A percentile compares a stretch with the other conserved stretches of the same genome.
phyloP scores from a whole-genome alignment of 345 rosid species.

The Salix suchowensis region DNA sequence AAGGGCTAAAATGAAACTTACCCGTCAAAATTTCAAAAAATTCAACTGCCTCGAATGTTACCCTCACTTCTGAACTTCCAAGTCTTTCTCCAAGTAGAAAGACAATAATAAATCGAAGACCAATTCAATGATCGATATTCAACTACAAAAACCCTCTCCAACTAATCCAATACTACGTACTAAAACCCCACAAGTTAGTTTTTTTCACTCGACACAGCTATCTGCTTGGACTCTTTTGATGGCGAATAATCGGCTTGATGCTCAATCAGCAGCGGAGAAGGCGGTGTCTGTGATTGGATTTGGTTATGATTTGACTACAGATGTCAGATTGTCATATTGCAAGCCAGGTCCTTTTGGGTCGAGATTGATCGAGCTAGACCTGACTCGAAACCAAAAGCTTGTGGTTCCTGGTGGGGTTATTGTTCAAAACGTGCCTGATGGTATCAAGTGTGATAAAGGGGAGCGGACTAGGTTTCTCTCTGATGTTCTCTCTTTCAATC shows the following conservation, averaged over 20 bases:
- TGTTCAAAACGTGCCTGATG: slow-evolving; percentile 52
- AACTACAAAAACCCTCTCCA: background rate
- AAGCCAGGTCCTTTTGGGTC: slow-evolving; percentile 47
- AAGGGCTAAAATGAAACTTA: background rate
- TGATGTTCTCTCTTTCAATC: slow-evolving; percentile 78
- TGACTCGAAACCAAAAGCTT: slow-evolving; percentile 40
- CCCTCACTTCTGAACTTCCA: too few relatives aligned
- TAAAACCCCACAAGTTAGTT: background rate
- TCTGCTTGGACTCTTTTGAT: slow-evolving; percentile 17
- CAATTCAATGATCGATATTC: background rate
- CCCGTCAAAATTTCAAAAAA: background rate
- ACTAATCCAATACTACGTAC: background rate
- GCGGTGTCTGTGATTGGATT: slow-evolving; percentile 82
- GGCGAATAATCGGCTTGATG: slow-evolving; percentile 49
- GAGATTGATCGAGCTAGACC: slow-evolving; percentile 54
- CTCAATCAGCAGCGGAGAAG: slow-evolving; percentile 74
- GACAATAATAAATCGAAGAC: background rate
- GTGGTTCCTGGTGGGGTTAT: slow-evolving; percentile 71
- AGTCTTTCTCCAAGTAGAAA: too few relatives aligned
- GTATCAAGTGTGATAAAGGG: slow-evolving; percentile 91
- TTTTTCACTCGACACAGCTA: background rate
- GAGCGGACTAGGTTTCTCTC: slow-evolving; percentile 77
- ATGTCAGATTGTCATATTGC: slow-evolving; percentile 58
- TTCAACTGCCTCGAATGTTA: background rate
- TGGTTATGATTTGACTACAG: slow-evolving; percentile 66